A percentile compares a stretch with the other conserved stretches of the same genome.
These are phyloP conservation scores for Cydonia oblonga DNA, from an alignment of 331 rosid genomes.

Conservation along the genomic window DNA sequence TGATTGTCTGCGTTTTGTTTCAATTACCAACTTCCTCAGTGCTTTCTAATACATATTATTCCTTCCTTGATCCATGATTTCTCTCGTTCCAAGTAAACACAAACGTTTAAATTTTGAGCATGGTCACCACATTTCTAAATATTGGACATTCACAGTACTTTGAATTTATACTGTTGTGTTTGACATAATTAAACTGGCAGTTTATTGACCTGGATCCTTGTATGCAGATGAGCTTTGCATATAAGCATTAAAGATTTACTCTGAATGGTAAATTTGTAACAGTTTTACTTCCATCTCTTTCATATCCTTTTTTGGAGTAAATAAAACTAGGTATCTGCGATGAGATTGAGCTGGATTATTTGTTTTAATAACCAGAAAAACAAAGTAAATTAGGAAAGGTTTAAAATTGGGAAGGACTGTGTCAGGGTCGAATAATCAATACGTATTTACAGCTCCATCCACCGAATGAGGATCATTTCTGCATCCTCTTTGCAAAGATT, in stretches of 20 bases:
- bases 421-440: neutral
- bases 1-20: neutral
- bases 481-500: no score
- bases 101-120: neutral
- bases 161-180: neutral
- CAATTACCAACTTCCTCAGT: no score
- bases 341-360: neutral
- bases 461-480: rapidly evolving
- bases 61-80: no score
- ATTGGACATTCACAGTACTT: neutral
- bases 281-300: neutral
- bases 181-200: neutral
- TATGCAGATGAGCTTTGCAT: neutral
- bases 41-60: no score
- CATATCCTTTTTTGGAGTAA: neutral
- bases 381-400: neutral
- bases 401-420: neutral
- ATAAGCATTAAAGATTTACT: neutral
- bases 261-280: neutral
- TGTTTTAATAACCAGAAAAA: neutral
- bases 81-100: no score
- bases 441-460: neutral
- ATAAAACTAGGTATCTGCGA: neutral
- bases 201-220: neutral
- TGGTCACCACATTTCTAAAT: neutral